Evolutionary conservation across 83 land plant genomes (phyloP).

Genomic region (Picea engelmannii): DNA sequence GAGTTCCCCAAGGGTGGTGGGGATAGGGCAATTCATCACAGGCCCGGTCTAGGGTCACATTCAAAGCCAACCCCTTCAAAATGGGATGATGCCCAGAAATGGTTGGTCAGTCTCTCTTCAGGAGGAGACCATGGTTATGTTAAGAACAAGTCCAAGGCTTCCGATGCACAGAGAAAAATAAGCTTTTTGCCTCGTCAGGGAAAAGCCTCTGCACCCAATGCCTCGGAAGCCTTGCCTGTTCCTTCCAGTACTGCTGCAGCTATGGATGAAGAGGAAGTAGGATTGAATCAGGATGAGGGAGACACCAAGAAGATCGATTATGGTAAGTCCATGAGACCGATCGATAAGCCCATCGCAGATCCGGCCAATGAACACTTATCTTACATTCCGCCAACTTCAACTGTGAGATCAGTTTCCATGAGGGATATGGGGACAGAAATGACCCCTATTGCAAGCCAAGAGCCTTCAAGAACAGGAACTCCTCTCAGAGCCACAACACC

Average conservation of each 20-base stretch:
- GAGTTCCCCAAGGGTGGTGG: constrained; percentile 43
- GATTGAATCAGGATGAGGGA: background rate
- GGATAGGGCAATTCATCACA: constrained; percentile 28
- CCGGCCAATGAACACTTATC: constrained; percentile 29
- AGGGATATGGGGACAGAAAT: constrained; percentile 86
- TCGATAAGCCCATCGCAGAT: background rate
- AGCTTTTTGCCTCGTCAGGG: constrained; percentile 5
- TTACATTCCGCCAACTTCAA: constrained; percentile 27
- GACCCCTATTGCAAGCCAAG: constrained; percentile 77
- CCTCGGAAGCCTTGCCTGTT: constrained; percentile 20
- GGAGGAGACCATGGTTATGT: constrained; percentile 11
- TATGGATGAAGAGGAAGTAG: constrained; percentile 14
- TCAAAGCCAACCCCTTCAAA: constrained; percentile 64
- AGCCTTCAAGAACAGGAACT: constrained; percentile 76
- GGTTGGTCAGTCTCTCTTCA: constrained; percentile 49
- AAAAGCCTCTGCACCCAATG: constrained; percentile 27
- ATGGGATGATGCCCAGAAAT: constrained; percentile 84
- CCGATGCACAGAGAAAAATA: background rate
- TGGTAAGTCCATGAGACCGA: background rate
- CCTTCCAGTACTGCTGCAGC: background rate
- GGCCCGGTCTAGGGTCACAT: constrained; percentile 25
- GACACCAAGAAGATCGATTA: background rate
- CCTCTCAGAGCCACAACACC: constrained; percentile 68
- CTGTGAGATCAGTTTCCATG: constrained; percentile 54
- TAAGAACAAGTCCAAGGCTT: constrained; percentile 15